phyloP scores from a whole-genome alignment of 1,139 yeast species.

The Casaregolazyma lundiana region DNA sequence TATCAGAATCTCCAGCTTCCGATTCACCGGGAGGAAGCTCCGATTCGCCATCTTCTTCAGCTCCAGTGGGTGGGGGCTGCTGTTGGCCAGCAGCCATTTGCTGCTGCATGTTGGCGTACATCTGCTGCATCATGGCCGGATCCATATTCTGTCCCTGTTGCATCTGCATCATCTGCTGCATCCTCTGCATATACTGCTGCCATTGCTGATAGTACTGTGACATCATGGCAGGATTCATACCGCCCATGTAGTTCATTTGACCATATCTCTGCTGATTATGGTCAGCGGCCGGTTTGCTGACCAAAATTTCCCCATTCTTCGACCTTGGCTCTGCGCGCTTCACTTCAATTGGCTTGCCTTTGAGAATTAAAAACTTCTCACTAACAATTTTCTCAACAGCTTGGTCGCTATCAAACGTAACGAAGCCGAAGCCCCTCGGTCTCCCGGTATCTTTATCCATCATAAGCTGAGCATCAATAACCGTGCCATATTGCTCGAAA shows the following conservation, averaged over 20 bases:
- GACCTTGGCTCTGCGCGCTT: constrained; percentile 94
- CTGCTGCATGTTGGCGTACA: constrained; percentile 15
- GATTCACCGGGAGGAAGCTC: constrained; percentile 17
- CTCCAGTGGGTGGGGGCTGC: constrained; percentile 4
- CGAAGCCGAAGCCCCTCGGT: constrained; percentile 97
- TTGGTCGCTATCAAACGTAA: constrained; percentile 91
- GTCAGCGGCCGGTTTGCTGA: constrained; percentile 26
- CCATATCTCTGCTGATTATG: constrained; percentile 32
- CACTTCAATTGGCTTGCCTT: constrained; percentile 91
- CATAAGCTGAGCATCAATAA: constrained; percentile 96
- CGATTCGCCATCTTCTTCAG: constrained; percentile 15
- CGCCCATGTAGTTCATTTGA: constrained; percentile 33
- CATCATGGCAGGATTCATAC: constrained; percentile 80
- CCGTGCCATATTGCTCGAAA: constrained; percentile 86
- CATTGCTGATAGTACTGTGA: constrained; percentile 82
- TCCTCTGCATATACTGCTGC: constrained; percentile 57
- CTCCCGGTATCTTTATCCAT: constrained; percentile 96
- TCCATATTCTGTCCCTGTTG: constrained; percentile 19
- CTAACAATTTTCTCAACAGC: constrained; percentile 92
- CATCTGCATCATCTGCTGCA: constrained; percentile 36
- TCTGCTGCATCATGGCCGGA: constrained; percentile 21
- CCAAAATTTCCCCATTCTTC: constrained; percentile 18
- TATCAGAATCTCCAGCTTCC: constrained; percentile 3
- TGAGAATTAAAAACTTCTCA: constrained; percentile 73
- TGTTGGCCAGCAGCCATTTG: constrained; percentile 12